phyloP scores from a whole-genome alignment of 2,329 filamentous ascomycete genomes.

The Chaetomiaceae sp. region DNA sequence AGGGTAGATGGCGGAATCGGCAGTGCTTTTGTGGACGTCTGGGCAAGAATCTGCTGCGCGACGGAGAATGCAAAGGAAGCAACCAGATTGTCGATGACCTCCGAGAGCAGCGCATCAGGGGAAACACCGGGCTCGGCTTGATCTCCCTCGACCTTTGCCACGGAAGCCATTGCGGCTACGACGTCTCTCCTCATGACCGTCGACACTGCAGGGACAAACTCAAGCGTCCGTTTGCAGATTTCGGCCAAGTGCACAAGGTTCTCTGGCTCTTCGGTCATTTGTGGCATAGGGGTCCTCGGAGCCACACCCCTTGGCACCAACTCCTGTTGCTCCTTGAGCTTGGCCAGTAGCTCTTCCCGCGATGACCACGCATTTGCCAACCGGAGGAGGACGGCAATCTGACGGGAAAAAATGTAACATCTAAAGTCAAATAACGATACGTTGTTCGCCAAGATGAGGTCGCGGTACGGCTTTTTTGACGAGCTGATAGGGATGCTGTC shows the following conservation, averaged over 20 bases:
- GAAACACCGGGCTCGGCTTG: slow-evolving; percentile 24
- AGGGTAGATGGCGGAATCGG: slow-evolving; percentile 61
- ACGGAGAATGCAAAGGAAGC: slow-evolving; percentile 75
- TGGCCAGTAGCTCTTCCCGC: slow-evolving; percentile 57
- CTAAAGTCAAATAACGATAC: slow-evolving; percentile 96
- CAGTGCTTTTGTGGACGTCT: slow-evolving; percentile 65
- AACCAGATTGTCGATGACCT: slow-evolving; percentile 68
- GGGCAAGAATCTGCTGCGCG: slow-evolving; percentile 69
- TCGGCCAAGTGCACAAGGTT: slow-evolving; percentile 79
- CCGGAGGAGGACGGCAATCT: slow-evolving; percentile 75
- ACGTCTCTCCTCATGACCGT: slow-evolving; percentile 78
- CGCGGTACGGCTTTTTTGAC: slow-evolving; percentile 76
- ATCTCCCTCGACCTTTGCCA: slow-evolving; percentile 37
- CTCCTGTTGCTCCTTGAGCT: slow-evolving; percentile 59
- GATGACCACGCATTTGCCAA: slow-evolving; percentile 71
- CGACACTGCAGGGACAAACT: slow-evolving; percentile 78
- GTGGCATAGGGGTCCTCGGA: slow-evolving; percentile 45
- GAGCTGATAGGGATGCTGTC: slow-evolving; percentile 59
- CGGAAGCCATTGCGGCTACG: slow-evolving; percentile 52
- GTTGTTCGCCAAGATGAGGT: slow-evolving; percentile 88
- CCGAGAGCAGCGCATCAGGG: slow-evolving; percentile 38
- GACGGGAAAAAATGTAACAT: slow-evolving; percentile 87
- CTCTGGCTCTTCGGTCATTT: slow-evolving; percentile 59
- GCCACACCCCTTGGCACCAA: slow-evolving; percentile 55
- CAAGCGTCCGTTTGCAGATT: slow-evolving; percentile 74